Conservation (phyloP, 495 filamentous ascomycete genomes). For the Penicillium ochrochloron region DNA sequence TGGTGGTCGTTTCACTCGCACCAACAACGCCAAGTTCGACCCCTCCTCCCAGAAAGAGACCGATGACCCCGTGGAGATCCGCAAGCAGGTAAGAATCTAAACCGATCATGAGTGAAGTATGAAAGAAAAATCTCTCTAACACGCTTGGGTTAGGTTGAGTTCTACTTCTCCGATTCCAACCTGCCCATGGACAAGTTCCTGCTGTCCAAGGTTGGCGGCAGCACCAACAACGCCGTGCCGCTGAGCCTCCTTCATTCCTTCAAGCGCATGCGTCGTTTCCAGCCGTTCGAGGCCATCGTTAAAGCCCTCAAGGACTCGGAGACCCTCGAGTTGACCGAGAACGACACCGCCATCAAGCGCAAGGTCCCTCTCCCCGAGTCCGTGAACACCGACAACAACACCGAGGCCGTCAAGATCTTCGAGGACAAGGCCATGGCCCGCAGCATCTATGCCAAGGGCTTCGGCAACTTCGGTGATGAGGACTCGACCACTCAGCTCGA, state of each 20-base stretch:
- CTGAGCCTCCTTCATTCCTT: conserved; percentile 79
- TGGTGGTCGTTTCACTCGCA: conserved; percentile 23
- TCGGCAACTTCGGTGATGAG: conserved; percentile 90
- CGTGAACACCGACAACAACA: conserved; percentile 43
- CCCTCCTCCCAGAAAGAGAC: conserved; percentile 63
- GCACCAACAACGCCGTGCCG: conserved; percentile 75
- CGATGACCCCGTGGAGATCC: conserved; percentile 75
- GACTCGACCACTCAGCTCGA: conserved; percentile 80
- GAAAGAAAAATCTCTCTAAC: conserved; percentile 7
- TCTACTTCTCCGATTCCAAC: conserved; percentile 96
- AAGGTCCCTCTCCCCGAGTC: conserved; percentile 64
- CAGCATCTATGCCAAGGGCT: conserved; percentile 82
- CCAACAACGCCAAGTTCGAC: conserved; percentile 67
- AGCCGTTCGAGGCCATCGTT: conserved; percentile 79
- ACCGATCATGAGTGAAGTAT: background rate
- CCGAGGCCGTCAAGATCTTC: conserved; percentile 55
- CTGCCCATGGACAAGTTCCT: conserved; percentile 87
- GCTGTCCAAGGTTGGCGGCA: conserved; percentile 72
- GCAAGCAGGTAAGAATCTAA: conserved; percentile 64
- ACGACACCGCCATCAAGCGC: conserved; percentile 73
- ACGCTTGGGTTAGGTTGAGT: conserved; percentile 72
- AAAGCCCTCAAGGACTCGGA: conserved; percentile 77
- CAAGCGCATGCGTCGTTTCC: conserved; percentile 92
- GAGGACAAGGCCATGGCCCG: conserved; percentile 63
- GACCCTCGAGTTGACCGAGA: conserved; percentile 68